Percentiles rank a stretch among this genome's conserved stretches.
Evolutionary conservation across 2,329 filamentous ascomycete genomes (phyloP).

Genomic region (Cercospora sesami): DNA sequence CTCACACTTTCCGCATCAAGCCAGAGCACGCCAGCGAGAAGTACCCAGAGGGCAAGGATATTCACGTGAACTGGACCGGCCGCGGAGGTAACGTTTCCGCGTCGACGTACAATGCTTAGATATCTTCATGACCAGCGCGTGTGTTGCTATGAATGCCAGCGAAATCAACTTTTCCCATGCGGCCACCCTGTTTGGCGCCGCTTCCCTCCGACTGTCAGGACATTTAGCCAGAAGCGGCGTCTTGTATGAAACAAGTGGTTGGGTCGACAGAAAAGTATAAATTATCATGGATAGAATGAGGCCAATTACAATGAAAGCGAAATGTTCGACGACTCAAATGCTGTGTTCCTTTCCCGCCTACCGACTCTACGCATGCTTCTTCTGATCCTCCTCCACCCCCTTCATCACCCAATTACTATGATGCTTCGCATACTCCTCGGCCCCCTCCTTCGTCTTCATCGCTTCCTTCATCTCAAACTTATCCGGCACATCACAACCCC

Average conservation of each 20-base stretch:
- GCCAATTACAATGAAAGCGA: constrained; percentile 12
- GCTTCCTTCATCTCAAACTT: constrained; percentile 43
- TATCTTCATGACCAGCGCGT: constrained; percentile 5
- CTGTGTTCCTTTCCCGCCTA: neutral
- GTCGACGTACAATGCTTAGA: constrained; percentile 94
- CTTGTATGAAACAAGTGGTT: constrained; percentile 16
- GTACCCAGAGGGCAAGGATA: constrained; percentile 82
- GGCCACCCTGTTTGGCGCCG: constrained; percentile 16
- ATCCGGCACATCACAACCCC: constrained; percentile 40
- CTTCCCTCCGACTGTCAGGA: constrained; percentile 14
- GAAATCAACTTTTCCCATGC: neutral
- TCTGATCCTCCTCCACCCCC: constrained; percentile 43
- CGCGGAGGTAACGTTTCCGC: constrained; percentile 96
- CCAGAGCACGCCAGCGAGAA: constrained; percentile 54
- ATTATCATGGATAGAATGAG: constrained; percentile 21
- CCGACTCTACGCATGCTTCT: constrained; percentile 37
- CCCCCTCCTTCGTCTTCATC: constrained; percentile 42
- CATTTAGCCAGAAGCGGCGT: constrained; percentile 17
- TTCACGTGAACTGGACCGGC: constrained; percentile 99
- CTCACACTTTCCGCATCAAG: constrained; percentile 57
- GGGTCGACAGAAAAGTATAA: constrained; percentile 3
- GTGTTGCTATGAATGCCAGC: constrained; percentile 11
- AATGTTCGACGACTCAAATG: neutral
- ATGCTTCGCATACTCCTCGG: constrained; percentile 42
- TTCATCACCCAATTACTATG: constrained; percentile 40